Percentiles rank a stretch among this genome's conserved stretches.
These are phyloP conservation scores for Calophaca sinica DNA, from an alignment of 306 rosid species.

Conservation along the genomic window DNA sequence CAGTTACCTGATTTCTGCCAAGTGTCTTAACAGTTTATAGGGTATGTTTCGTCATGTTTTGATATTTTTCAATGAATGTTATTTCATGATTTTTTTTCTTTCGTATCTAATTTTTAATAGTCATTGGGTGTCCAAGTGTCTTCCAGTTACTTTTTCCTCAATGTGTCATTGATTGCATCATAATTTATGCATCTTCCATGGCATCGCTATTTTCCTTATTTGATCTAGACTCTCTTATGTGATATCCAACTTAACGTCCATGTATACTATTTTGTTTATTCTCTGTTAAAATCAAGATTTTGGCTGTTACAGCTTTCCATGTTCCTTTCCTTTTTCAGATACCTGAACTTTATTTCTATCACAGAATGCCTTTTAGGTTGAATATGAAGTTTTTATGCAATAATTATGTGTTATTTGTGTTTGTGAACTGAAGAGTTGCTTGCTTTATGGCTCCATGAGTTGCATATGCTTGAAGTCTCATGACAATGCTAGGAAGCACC, in stretches of 20 bases:
- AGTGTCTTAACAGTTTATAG: neutral
- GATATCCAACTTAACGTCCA: neutral
- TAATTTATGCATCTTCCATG: neutral
- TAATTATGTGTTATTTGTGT: constrained; percentile 19
- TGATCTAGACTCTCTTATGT: neutral
- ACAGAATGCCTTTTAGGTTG: constrained; percentile 17
- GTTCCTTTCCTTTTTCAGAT: neutral
- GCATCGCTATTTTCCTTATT: neutral
- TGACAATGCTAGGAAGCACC: constrained; percentile 21
- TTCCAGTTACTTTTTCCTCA: neutral
- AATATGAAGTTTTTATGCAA: constrained; percentile 7
- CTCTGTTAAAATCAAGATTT: too few species aligned
- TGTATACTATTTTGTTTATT: too few species aligned
- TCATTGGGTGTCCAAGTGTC: neutral
- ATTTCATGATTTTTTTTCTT: neutral
- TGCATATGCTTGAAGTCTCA: constrained; percentile 37
- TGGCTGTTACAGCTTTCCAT: too few species aligned
- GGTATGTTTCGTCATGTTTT: neutral
- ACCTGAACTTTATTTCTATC: constrained; percentile 26
- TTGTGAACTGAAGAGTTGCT: constrained; percentile 28
- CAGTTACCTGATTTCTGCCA: neutral
- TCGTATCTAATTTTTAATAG: neutral
- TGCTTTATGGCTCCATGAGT: constrained; percentile 3
- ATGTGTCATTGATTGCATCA: neutral
- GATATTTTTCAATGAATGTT: neutral